A percentile compares a stretch with the other conserved stretches of the same genome.
phyloP scores from a whole-genome alignment of 257 asterid species.

The Jacaranda mimosifolia region DNA sequence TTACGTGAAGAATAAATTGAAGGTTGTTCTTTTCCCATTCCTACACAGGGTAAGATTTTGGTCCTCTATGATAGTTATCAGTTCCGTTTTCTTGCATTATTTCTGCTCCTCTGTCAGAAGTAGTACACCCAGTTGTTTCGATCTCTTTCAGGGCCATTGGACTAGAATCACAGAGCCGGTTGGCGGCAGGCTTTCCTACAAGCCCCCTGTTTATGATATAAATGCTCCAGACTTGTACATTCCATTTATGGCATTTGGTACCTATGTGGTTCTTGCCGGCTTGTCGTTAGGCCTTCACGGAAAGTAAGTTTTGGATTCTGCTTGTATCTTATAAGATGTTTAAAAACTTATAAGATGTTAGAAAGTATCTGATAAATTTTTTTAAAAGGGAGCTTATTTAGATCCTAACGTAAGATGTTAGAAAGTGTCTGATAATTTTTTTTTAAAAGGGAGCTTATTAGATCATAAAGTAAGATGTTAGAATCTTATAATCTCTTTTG shows the following conservation, averaged over 20 bases:
- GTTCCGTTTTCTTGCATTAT: background rate
- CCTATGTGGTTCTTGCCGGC: constrained; percentile 65
- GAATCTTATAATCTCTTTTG: too few species aligned
- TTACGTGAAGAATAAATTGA: constrained; percentile 66
- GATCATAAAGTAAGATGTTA: too few species aligned
- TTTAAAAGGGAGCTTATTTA: too few species aligned
- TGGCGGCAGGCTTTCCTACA: constrained; percentile 65
- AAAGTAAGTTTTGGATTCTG: constrained; percentile 48
- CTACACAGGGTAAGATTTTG: constrained; percentile 59
- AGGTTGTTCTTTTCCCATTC: constrained; percentile 66
- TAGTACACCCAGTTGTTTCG: constrained; percentile 16
- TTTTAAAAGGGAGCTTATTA: too few species aligned
- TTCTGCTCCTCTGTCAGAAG: background rate
- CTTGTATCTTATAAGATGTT: background rate
- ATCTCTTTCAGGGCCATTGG: constrained; percentile 61
- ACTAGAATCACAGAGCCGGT: constrained; percentile 68
- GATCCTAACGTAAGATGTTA: too few species aligned
- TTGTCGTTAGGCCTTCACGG: constrained; percentile 59
- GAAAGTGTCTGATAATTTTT: too few species aligned
- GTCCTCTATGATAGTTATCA: background rate
- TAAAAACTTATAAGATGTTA: too few species aligned
- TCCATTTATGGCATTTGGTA: constrained; percentile 66
- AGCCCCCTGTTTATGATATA: constrained; percentile 63
- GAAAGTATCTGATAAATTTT: too few species aligned
- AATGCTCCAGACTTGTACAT: constrained; percentile 69